Base-by-base conservation (phyloP, 2,329 filamentous ascomycete species). In the Alternaria hordeiaustralica region DNA sequence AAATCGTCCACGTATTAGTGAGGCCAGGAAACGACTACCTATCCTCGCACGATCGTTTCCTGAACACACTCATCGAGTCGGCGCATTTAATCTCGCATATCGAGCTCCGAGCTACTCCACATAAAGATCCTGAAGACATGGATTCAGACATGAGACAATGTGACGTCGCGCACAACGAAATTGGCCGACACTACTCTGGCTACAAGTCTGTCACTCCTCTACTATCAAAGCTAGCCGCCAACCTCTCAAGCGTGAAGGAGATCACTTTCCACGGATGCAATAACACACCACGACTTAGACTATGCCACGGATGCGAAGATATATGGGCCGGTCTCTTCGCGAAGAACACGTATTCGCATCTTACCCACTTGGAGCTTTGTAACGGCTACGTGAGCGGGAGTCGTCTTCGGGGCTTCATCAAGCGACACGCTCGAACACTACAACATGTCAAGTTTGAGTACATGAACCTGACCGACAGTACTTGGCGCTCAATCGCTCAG, bases 251-350 rank as follows among this genome's bases (percentile, higher is more conserved):
- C 4, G 7, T 36, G 33, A 7, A 36, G 7, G 7, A 3, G 3
- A 4, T 36, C 7, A 36, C 3, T 4, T n/a, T 5, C 4, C 4
- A 2, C 33, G 33, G 33, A n/a, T 41, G 33, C 33, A 4, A n/a
- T 8, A 3, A 4, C 4, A 0, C 2, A 0, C 15, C 15, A n/a
- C 33, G 15, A 3, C 33, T n/a, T 3, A 15, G 33, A 41, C 0
- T n/a, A 5, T 41, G 33, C 10, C 15, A 41, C 15, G 33, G 15
- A 41, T 41, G 33, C 33, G 33, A 41, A 1, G 15, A 41, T 10
- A 3, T 10, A 5, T 41, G 33, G 33, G 15, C 1, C 8, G 4
- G 4, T 5, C 4, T 41, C 15, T 41, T 41, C 8, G 33, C 33
- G 2, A 41, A n/a, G 33, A 41, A n/a, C 8, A 41, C 33, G 4